These are phyloP conservation scores for Mycena sp. DNA, from an alignment of 1,284 basidiomycete genomes.

Conservation along the genomic window DNA sequence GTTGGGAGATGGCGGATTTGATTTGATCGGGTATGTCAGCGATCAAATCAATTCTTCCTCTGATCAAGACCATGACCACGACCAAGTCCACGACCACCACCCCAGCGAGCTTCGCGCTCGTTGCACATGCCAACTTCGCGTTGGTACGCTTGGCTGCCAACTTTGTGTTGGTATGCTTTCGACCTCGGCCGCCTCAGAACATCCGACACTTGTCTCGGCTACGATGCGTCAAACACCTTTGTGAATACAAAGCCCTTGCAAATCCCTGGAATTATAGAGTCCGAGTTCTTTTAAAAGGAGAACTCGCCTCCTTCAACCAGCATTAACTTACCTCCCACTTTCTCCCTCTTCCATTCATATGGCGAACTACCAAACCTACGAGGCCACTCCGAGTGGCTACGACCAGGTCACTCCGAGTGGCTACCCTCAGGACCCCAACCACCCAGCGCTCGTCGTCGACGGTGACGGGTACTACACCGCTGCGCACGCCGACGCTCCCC, in stretches of 20 bases:
- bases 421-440: background rate
- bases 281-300: slow-evolving; percentile 9
- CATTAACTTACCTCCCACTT: slow-evolving; percentile 6
- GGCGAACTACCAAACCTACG: background rate
- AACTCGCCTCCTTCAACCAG: background rate
- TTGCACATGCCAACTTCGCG: slow-evolving; percentile 7
- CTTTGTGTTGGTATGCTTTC: background rate
- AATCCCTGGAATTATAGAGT: no score
- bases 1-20: no score
- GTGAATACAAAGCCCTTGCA: background rate
- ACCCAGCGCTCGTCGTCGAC: background rate
- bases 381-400: background rate
- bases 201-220: background rate
- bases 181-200: background rate
- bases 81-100: background rate
- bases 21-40: no score
- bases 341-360: background rate
- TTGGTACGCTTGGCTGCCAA: slow-evolving; percentile 8
- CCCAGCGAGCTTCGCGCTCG: slow-evolving; percentile 8
- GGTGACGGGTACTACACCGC: background rate
- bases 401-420: background rate
- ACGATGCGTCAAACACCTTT: background rate
- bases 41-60: no score
- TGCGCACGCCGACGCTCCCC: no score
- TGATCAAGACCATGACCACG: no score